Evolutionary conservation across 192 early-diverging fungal species (phyloP).

Genomic region (Thoreauomyces humboldtii): DNA sequence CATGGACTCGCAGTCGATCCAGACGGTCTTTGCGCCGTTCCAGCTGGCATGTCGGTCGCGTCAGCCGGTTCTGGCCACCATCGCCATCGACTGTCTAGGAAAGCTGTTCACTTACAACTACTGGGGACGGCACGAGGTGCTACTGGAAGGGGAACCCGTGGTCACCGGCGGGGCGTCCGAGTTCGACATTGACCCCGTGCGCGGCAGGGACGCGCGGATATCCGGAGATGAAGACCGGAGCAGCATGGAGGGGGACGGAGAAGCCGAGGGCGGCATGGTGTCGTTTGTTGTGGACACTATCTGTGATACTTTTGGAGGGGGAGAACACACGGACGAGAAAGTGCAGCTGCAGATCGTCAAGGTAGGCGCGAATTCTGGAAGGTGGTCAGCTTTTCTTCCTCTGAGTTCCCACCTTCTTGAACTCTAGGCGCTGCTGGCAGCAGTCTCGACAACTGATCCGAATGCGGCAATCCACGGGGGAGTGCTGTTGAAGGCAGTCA

Average conservation of each 20-base stretch:
- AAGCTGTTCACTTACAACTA: slow-evolving; percentile 64
- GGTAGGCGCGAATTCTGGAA: slow-evolving; percentile 26
- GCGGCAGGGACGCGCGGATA: not conserved
- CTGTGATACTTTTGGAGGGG: slow-evolving; percentile 69
- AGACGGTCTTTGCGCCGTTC: slow-evolving; percentile 64
- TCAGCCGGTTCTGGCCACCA: slow-evolving; percentile 56
- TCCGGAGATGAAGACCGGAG: slow-evolving; percentile 36
- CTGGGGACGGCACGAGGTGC: slow-evolving; percentile 40
- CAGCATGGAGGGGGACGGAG: slow-evolving; percentile 30
- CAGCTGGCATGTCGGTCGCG: slow-evolving; percentile 70
- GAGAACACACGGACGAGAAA: slow-evolving; percentile 77
- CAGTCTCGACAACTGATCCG: slow-evolving; percentile 66
- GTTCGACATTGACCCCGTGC: slow-evolving; percentile 25
- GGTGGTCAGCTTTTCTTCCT: not conserved
- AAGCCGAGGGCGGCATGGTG: slow-evolving; percentile 44
- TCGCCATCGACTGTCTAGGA: slow-evolving; percentile 56
- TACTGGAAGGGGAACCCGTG: slow-evolving; percentile 2
- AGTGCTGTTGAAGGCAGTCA: slow-evolving; percentile 73
- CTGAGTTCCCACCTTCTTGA: not conserved
- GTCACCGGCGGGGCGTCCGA: slow-evolving; percentile 5
- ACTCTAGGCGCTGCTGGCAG: slow-evolving; percentile 72
- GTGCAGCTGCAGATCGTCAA: slow-evolving; percentile 91
- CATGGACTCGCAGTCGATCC: slow-evolving; percentile 30
- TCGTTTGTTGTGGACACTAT: slow-evolving; percentile 73
- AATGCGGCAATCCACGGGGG: slow-evolving; percentile 65